A percentile compares a stretch with the other conserved stretches of the same genome.
phyloP scores from a whole-genome alignment of 169 alveolate genomes.

The Eimeria necatrix region DNA sequence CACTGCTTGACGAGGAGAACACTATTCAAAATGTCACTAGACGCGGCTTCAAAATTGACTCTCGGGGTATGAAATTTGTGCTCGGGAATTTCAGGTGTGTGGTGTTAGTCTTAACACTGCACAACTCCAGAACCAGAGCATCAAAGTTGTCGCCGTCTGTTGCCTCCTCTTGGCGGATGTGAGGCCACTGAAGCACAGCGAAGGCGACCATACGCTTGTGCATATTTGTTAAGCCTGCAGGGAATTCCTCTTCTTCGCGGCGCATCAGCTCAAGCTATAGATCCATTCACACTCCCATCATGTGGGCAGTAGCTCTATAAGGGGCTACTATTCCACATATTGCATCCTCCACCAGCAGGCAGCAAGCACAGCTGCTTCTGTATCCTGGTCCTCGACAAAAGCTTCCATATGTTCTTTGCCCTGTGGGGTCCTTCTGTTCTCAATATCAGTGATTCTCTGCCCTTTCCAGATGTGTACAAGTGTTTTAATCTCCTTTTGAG shows the following conservation, averaged over 20 bases:
- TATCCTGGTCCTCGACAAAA: too few relatives aligned
- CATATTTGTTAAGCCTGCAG: conserved; percentile 43
- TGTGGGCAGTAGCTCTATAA: neutral
- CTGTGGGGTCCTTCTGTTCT: too few relatives aligned
- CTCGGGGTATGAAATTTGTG: conserved; percentile 91
- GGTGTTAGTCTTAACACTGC: neutral
- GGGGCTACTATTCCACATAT: too few relatives aligned
- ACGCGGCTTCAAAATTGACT: conserved; percentile 91
- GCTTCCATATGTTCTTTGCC: too few relatives aligned
- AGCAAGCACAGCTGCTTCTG: too few relatives aligned
- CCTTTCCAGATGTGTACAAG: too few relatives aligned
- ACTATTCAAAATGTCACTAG: conserved; percentile 91
- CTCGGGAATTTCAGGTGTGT: conserved; percentile 92
- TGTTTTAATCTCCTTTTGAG: too few relatives aligned
- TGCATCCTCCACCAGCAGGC: too few relatives aligned
- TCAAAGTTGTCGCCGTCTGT: neutral
- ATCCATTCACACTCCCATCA: conserved; percentile 67
- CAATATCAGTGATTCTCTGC: too few relatives aligned
- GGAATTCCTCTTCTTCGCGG: conserved; percentile 79
- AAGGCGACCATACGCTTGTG: neutral
- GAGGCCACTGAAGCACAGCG: too few relatives aligned
- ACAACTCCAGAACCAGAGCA: neutral
- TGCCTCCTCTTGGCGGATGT: too few relatives aligned
- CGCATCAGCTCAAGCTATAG: conserved; percentile 50
- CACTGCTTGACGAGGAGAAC: conserved; percentile 90